phyloP scores from a whole-genome alignment of 345 rosid species.

The Gossypium herbaceum region DNA sequence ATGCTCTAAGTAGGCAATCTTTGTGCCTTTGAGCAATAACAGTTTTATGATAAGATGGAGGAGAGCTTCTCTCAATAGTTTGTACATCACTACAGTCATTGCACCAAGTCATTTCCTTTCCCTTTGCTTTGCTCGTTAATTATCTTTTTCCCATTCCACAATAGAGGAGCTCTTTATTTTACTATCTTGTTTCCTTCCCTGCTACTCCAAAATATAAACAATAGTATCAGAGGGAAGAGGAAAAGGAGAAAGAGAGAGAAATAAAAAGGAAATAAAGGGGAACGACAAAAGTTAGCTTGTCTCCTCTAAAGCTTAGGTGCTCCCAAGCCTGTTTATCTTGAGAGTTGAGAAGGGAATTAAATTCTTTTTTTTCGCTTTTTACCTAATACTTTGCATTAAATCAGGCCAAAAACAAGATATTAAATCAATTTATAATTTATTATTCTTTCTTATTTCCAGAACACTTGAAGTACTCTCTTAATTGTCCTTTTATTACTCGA shows the following conservation, averaged over 20 bases:
- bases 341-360: constrained; percentile 51
- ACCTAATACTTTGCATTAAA: constrained; percentile 8
- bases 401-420: too few species aligned
- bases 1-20: constrained; percentile 38
- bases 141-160: constrained; percentile 33
- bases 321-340: constrained; percentile 35
- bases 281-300: constrained; percentile 34
- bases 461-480: neutral
- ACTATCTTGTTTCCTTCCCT: constrained; percentile 18
- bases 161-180: constrained; percentile 11
- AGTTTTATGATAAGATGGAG: constrained; percentile 22
- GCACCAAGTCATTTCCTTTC: constrained; percentile 79
- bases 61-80: constrained; percentile 48
- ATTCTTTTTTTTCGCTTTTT: constrained; percentile 47
- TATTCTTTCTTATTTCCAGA: neutral
- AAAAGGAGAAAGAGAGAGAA: constrained; percentile 8
- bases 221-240: constrained; percentile 20
- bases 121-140: constrained; percentile 16
- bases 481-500: neutral
- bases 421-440: too few species aligned
- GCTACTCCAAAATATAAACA: constrained; percentile 35
- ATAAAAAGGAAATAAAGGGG: constrained; percentile 12
- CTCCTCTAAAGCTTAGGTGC: constrained; percentile 38
- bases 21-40: constrained; percentile 27
- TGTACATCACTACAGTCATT: constrained; percentile 70